Evolutionary conservation across 2,329 filamentous ascomycete species (phyloP), one percentile per base, ranked within the genome.

Genomic region (Cladophialophora chaetospira): DNA sequence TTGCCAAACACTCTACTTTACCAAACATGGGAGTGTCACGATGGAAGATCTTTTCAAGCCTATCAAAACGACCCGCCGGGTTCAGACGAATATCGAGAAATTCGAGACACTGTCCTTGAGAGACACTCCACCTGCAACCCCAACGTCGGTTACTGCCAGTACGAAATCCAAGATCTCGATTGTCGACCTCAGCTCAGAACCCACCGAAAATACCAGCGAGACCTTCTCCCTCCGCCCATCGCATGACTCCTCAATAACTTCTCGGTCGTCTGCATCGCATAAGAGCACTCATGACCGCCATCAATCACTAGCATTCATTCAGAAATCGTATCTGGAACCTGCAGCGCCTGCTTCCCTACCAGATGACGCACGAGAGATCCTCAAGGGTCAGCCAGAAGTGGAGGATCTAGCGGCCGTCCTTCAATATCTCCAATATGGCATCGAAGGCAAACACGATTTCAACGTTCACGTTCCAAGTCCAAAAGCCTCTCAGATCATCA

Each of bases 401-500:
- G 78, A 83, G 8, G 74, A 76, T 2, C 73, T 91, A 1, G 70
- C 78, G 5, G 72, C 73, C 0, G 74, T 79, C 4, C 70, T 91
- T 35, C 69, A 70, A 10, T 86, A 81, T 62, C 73, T 90, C 3
- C 66, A 70, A 21, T 65, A 71, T 42, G 66, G 68, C 28, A 61
- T 63, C 35, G 55, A 65, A 23, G 60, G 61, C 21, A 63, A 58
- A 51, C 64, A 67, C 48, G 63, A 61, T 29, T 66, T 66, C 58
- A 81, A 82, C 63, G 79, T 93, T 47, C 76, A 79, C 42, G 71
- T 77, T 2, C 86, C 90, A 3, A 82, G 82, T 28, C 86, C 92
- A 1, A 75, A 84, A 59, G 83, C 85, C 55, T 85, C 90, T 17
- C 88, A 91, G 65, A 83, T 97, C 28, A 78, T 93, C 50, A 86